Base-by-base conservation (phyloP, 305 asterid species). In the Nicotiana rustica region DNA sequence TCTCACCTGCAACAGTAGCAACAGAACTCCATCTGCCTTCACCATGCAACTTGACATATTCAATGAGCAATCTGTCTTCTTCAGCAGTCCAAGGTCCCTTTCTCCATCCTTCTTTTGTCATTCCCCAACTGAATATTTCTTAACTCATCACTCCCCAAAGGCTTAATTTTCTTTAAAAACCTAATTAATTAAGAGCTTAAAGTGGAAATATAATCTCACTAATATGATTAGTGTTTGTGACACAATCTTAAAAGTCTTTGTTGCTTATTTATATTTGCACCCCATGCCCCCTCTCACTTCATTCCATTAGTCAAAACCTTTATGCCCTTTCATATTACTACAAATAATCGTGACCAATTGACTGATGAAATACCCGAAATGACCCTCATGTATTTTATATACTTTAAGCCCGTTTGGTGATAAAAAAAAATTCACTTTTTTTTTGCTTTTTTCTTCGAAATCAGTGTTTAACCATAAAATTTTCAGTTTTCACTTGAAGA, bases 21-120 rank as follows among this genome's bases (percentile, higher is more conserved):
- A 95, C 98, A 88, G 91, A 92, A 86, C 89, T 95, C 98, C 98
- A 95, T 83, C 98, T 86, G 2, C 97, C 98, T 82, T 93, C 97
- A 75, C 98, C 98, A 84, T 95, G 91, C 85, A 90, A 68, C 52
- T 91, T 91, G 66, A 95, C 95, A 89, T 92, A 91, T 80, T 92
- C 88, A 79, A 87, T 90, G 36, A 95, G 97, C 47, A 93, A 80
- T 17, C 86, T 85, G 78, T 95, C 98, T 90, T 95, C 98, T 82
- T 93, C 97, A 73, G 88, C 86, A 44, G 98, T 95, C 98, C 98
- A 95, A 15, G 97, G 98, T 33, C 98, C 98, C 84, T 95, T 95
- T 82, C 97, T 91, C 98, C 98, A 95, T 15, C 86, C 97, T 79
- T 93, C 92, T 75, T 88, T 90, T 2, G 84, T 67, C 75, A 81